Conservation (phyloP, 495 filamentous ascomycete genomes). For the Chaetomium fimeti region DNA sequence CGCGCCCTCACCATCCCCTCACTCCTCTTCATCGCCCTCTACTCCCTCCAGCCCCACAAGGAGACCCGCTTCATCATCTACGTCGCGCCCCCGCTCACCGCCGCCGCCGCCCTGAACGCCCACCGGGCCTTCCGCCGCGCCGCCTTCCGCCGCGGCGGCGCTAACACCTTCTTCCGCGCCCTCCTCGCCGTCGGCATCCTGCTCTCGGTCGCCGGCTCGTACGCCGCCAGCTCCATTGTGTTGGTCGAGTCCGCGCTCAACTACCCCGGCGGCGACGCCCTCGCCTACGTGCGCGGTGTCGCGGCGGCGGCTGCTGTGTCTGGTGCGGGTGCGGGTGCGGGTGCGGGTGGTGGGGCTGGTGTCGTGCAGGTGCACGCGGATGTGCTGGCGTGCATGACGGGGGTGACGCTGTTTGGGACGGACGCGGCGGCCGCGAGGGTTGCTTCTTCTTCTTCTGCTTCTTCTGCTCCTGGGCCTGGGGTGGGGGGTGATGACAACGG, state of each 20-base stretch:
- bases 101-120: constrained; percentile 71
- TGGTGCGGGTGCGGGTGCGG: background rate
- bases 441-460: background rate
- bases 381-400: constrained; percentile 89
- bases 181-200: too few species aligned
- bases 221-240: constrained; percentile 59
- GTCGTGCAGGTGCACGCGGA: constrained; percentile 67
- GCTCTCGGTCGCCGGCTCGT: constrained; percentile 34
- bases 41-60: constrained; percentile 88
- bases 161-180: too few species aligned
- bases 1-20: constrained; percentile 60
- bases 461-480: too few species aligned
- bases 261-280: constrained; percentile 81
- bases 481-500: background rate
- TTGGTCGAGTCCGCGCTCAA: constrained; percentile 74
- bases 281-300: constrained; percentile 37
- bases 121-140: too few species aligned
- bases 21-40: constrained; percentile 70
- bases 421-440: background rate
- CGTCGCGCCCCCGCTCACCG: constrained; percentile 74
- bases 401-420: constrained; percentile 77
- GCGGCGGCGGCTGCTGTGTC: background rate
- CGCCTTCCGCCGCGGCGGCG: constrained; percentile 68
- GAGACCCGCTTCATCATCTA: constrained; percentile 97
- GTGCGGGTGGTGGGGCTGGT: background rate